Conservation (phyloP, 148 eudicot species). For the Camellia japonica region DNA sequence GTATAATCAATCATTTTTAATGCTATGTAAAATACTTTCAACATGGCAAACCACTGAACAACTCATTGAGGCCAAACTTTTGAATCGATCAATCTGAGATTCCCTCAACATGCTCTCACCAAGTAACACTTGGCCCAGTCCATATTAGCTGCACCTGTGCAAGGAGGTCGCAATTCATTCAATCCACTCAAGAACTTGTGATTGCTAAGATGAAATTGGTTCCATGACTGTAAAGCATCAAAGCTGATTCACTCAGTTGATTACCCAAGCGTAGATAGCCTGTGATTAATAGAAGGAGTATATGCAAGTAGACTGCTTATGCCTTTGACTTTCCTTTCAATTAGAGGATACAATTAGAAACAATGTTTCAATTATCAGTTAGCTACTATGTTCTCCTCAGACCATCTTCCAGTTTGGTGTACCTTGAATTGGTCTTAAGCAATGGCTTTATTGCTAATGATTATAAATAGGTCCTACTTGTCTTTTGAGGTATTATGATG, state of each 20-base stretch:
- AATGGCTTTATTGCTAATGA: neutral
- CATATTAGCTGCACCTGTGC: no score
- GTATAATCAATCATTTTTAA: no score
- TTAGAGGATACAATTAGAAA: neutral
- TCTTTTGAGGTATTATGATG: neutral
- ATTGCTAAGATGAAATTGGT: neutral
- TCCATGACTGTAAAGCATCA: neutral
- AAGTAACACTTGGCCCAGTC: neutral
- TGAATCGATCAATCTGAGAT: neutral
- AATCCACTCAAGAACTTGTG: neutral
- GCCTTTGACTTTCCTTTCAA: conserved; percentile 6
- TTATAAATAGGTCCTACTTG: neutral
- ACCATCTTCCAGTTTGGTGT: neutral
- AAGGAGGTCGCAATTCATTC: no score
- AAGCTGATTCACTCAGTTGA: neutral
- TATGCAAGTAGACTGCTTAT: neutral
- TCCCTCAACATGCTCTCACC: neutral
- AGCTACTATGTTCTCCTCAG: neutral
- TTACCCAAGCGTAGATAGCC: neutral
- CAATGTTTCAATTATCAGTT: neutral
- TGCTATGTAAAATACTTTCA: neutral
- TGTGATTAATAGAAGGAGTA: neutral
- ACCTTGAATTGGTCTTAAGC: neutral
- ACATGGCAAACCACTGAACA: neutral
- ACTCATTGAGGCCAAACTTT: neutral